Base-by-base conservation (phyloP, 495 filamentous ascomycete species). In the Xylaria acuta region DNA sequence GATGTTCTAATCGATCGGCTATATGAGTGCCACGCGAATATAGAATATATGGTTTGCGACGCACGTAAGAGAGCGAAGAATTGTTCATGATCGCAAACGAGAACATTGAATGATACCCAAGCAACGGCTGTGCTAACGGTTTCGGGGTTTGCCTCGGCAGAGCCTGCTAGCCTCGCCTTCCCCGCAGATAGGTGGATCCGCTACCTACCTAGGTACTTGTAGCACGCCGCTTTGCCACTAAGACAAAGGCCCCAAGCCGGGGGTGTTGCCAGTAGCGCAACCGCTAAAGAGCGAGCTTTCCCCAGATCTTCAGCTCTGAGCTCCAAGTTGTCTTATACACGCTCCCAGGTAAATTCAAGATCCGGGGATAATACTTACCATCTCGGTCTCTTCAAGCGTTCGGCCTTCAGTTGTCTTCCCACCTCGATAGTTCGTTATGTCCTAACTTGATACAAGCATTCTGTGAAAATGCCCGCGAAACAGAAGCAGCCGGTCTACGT, bases 401-500 rank as follows among this genome's bases (percentile, higher is more conserved):
- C 38, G 3, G 20, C 16, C 9, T 16, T 63, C 36, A 2, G 16
- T 38, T 64, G 5, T 30, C 14, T 16, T 30, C 27, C 30, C 60
- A 68, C 4, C 22, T 3, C 49, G 25, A n/a, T 34, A 30, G 18
- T 43, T 27, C 59, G 1, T 43, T 41, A 12, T 43, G 51, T 20
- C 8, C 20, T 60, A 22, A 16, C 27, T 27, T 36, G 16, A 2
- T 47, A 45, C 25, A 27, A 64, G n/a, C 12, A 7, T 43, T 47
- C 8, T n/a, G 54, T 43, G 69, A 79, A 73, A 36, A 86, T 86
- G 84, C 81, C 82, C 36, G 81, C 81, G 77, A 84, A 83, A 68
- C 77, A 82, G 47, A 82, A 83, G 70, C 75, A 82, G 69, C 83
- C 84, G 7, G 80, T 80, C 75, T 98, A 97, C 85, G 93, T 98